Base-by-base conservation (phyloP, 2,329 filamentous ascomycete genomes). In the Cytospora piceae region DNA sequence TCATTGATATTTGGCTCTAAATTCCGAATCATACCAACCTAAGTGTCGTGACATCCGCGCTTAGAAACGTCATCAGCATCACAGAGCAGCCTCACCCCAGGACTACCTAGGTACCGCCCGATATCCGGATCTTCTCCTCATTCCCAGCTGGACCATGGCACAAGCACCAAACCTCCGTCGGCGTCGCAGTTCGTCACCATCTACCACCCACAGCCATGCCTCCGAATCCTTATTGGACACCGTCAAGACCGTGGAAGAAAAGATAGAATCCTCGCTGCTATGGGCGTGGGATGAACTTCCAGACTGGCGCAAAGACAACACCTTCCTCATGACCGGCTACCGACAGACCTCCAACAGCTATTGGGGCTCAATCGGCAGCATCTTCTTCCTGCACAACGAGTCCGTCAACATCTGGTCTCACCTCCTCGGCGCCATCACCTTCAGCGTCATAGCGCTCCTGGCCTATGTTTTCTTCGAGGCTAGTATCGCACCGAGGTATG, bases 401-500 rank as follows among this genome's bases (percentile, higher is more conserved):
- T 82, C 79, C 49, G 85, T 88, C 76, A 88, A 88, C 76, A 87
- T 68, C 74, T 87, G 85, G 84, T 82, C 85, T 15, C 85, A 88
- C 69, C 81, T 89, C 12, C 72, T 92, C 51, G 93, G 92, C 9
- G 85, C 89, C 14, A 59, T 90, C 1, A 70, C 84, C 42, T 88
- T 90, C 64, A 73, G 86, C 3, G 72, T 14, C 24, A 11, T 66
- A 3, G 66, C 63, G 5, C 27, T 81, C 8, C 77, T 80, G 1
- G 85, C 81, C 1, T 68, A 79, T 15, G 79, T 84, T 58, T 77
- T 93, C 15, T 86, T 89, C 75, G 74, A 75, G 29, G 77, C 51
- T 51, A 52, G 56, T 52, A 78, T 94, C 46, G 80, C 81, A 15
- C 86, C 90, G 46, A 85, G 91, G 11, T 94, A 94, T 73, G 81